These are phyloP conservation scores for Cucurbita moschata DNA, from an alignment of 306 rosid genomes.

Conservation along the genomic window DNA sequence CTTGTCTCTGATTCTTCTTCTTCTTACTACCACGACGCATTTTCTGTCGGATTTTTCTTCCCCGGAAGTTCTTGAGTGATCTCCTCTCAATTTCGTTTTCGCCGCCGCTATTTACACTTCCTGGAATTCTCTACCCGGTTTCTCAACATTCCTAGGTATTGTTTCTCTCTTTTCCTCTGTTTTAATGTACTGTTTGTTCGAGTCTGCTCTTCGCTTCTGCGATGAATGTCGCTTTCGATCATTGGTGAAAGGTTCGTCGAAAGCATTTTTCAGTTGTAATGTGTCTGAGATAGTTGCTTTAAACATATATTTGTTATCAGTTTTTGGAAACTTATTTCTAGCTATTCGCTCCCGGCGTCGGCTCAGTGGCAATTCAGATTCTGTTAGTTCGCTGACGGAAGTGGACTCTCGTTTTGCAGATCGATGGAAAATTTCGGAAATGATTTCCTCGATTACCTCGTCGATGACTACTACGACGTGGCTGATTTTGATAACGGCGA, in stretches of 20 bases:
- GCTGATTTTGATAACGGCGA: slow-evolving; percentile 31
- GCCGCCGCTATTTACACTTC: background rate
- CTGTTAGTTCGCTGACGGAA: background rate
- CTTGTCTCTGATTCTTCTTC: background rate
- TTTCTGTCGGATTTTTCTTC: background rate
- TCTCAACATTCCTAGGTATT: background rate
- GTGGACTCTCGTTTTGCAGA: slow-evolving; percentile 3
- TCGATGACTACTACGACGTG: slow-evolving; percentile 27
- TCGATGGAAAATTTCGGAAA: slow-evolving; percentile 49
- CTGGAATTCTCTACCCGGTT: background rate
- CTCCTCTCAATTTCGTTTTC: background rate
- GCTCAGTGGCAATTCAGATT: background rate
- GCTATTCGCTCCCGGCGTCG: background rate
- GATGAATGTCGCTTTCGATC: background rate
- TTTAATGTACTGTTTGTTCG: background rate
- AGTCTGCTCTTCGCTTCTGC: background rate
- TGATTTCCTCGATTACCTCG: slow-evolving; percentile 51
- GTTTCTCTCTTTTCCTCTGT: background rate
- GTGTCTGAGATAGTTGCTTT: background rate
- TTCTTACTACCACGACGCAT: background rate
- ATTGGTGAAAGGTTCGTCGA: background rate
- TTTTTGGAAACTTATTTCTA: background rate
- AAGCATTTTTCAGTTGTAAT: background rate
- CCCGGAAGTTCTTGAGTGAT: too few relatives aligned
- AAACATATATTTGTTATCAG: background rate